Conservation (phyloP, 176 grass and related monocot species). For the Chrysopogon serrulatus region DNA sequence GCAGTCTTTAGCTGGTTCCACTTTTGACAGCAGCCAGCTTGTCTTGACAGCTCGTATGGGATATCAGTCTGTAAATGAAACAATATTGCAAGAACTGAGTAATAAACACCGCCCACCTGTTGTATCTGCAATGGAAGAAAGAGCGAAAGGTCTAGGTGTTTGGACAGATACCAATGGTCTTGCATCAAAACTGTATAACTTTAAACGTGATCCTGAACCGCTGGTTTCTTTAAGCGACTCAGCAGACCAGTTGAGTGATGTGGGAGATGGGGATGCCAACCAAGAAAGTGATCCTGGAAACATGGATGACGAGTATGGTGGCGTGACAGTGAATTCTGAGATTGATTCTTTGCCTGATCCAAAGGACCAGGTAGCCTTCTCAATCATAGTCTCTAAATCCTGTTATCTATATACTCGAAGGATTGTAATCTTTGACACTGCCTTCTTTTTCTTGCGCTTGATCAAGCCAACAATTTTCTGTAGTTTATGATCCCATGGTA, state of each 20-base stretch:
- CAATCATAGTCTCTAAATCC: not conserved
- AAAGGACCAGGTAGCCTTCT: slow-evolving; percentile 75
- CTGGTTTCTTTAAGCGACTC: slow-evolving; percentile 63
- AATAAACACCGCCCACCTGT: slow-evolving; percentile 83
- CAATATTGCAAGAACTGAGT: slow-evolving; percentile 74
- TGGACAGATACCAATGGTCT: slow-evolving; percentile 65
- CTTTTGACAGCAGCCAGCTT: slow-evolving; percentile 98
- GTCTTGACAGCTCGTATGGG: slow-evolving; percentile 96
- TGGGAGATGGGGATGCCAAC: slow-evolving; percentile 45
- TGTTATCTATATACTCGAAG: not conserved
- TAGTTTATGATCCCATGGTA: not conserved
- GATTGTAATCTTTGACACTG: not conserved
- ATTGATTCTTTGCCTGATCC: slow-evolving; percentile 83
- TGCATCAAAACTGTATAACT: slow-evolving; percentile 82
- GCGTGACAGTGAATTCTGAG: slow-evolving; percentile 63
- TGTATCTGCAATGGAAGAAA: slow-evolving; percentile 82
- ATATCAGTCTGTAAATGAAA: slow-evolving; percentile 80
- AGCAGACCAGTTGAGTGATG: slow-evolving; percentile 36
- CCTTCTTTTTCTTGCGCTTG: slow-evolving; percentile 9
- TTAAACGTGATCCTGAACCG: slow-evolving; percentile 67
- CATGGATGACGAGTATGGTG: slow-evolving; percentile 54
- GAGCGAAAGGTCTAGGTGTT: slow-evolving; percentile 60
- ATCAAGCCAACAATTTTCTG: not conserved
- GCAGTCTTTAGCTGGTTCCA: slow-evolving; percentile 93
- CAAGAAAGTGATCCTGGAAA: slow-evolving; percentile 46